Evolutionary conservation across 495 filamentous ascomycete species (phyloP).

Genomic region (Clavariopsis aquatica): DNA sequence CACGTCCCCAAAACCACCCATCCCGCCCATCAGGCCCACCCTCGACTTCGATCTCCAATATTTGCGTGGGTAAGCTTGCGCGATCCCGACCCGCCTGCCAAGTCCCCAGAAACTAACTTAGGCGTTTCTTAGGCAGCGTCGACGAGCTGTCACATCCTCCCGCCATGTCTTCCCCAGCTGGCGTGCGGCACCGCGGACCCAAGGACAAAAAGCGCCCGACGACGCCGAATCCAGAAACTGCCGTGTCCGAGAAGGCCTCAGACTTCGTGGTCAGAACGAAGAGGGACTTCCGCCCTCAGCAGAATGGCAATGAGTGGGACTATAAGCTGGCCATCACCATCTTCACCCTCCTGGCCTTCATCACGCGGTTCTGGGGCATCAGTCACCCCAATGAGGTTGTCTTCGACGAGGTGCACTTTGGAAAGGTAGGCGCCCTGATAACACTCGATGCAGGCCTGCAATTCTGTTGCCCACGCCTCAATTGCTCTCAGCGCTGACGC

Average conservation of each 20-base stretch:
- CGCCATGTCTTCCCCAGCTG: slow-evolving; percentile 41
- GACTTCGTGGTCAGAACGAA: slow-evolving; percentile 40
- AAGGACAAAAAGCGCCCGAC: slow-evolving; percentile 42
- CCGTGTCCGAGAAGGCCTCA: slow-evolving; percentile 20
- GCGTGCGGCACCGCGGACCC: slow-evolving; percentile 41
- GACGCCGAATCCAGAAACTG: slow-evolving; percentile 37
- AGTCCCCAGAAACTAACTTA: background rate
- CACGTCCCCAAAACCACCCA: background rate
- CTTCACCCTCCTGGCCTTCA: slow-evolving; percentile 80
- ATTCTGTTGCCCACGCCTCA: background rate
- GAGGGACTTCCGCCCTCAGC: slow-evolving; percentile 32
- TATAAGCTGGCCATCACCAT: slow-evolving; percentile 79
- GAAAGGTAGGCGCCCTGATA: slow-evolving; percentile 69
- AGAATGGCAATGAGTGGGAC: slow-evolving; percentile 68
- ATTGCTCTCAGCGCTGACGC: slow-evolving; percentile 10
- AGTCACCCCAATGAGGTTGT: slow-evolving; percentile 94
- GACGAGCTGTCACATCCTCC: slow-evolving; percentile 20
- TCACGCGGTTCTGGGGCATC: slow-evolving; percentile 93
- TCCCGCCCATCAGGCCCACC: background rate
- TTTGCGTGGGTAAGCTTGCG: slow-evolving; percentile 9
- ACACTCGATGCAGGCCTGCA: background rate
- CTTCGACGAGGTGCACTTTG: slow-evolving; percentile 99
- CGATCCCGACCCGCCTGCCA: background rate
- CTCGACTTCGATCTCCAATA: background rate
- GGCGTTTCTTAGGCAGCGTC: slow-evolving; percentile 19